Evolutionary conservation across 495 filamentous ascomycete genomes (phyloP).

Genomic region (Penicillium longicatenatum): DNA sequence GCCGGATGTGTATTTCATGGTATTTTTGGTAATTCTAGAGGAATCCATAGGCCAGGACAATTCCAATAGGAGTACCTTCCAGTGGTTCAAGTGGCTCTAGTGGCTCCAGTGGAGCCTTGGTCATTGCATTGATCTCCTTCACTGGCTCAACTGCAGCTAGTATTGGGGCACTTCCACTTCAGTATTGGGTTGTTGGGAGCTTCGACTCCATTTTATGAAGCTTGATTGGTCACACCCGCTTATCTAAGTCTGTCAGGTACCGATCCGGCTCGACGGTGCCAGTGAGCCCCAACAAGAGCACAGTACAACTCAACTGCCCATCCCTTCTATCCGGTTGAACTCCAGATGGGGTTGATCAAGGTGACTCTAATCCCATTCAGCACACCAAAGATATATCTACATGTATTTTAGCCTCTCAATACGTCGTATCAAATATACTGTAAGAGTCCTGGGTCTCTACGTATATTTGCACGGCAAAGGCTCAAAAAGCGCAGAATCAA

Average conservation of each 20-base stretch:
- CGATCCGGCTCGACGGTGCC: conserved; percentile 13
- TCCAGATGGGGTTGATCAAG: background rate
- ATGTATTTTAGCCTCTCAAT: too few relatives aligned
- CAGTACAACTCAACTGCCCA: conserved; percentile 19
- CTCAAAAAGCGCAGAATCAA: background rate
- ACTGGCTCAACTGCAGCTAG: conserved; percentile 6
- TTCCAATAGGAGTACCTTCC: background rate
- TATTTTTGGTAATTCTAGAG: background rate
- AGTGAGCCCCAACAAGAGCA: conserved; percentile 21
- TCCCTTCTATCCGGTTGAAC: conserved; percentile 22
- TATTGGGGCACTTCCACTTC: background rate
- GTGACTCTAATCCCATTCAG: background rate
- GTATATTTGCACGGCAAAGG: background rate
- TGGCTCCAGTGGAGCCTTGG: background rate
- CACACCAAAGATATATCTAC: background rate
- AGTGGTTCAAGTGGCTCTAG: background rate
- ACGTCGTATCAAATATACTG: background rate
- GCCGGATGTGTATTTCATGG: background rate
- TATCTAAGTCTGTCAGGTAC: conserved; percentile 10
- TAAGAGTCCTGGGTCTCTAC: background rate
- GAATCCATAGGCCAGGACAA: background rate
- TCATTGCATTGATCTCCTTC: background rate
- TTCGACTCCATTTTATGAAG: background rate
- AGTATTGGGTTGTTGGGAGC: conserved; percentile 9
- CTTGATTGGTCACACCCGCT: background rate